phyloP scores from a whole-genome alignment of 2,329 filamentous ascomycete species.

The Aspergillus udagawae region DNA sequence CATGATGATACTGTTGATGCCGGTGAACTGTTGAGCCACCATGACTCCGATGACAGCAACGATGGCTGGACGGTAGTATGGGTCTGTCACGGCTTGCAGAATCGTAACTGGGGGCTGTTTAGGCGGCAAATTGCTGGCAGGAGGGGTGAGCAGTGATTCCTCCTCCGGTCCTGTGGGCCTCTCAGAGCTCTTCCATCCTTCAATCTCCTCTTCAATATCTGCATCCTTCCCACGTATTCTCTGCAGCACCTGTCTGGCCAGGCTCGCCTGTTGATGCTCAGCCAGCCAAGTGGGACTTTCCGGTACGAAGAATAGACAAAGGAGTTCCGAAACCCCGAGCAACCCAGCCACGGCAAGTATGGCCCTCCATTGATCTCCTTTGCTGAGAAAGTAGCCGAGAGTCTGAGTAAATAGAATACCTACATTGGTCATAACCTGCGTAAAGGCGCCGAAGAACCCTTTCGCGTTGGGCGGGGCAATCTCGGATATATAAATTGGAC shows the following conservation, averaged over 20 bases:
- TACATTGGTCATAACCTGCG: conserved; percentile 88
- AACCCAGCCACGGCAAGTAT: conserved; percentile 71
- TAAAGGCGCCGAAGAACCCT: conserved; percentile 76
- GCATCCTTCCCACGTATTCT: conserved; percentile 67
- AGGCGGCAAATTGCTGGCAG: conserved; percentile 62
- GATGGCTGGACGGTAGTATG: conserved; percentile 67
- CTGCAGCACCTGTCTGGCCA: conserved; percentile 66
- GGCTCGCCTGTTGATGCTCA: conserved; percentile 55
- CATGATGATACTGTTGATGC: conserved; percentile 97
- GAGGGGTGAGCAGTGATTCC: conserved; percentile 59
- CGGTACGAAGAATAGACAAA: conserved; percentile 70
- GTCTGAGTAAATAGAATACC: conserved; percentile 82
- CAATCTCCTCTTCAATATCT: conserved; percentile 71
- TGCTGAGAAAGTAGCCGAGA: conserved; percentile 82
- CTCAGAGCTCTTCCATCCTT: conserved; percentile 50
- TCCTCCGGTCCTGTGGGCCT: conserved; percentile 54
- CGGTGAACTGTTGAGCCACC: conserved; percentile 87
- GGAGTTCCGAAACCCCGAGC: conserved; percentile 63
- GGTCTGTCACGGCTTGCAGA: conserved; percentile 59
- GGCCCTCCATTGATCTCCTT: conserved; percentile 73
- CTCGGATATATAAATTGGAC: conserved; percentile 92
- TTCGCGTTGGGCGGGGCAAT: conserved; percentile 70
- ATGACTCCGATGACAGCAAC: conserved; percentile 86
- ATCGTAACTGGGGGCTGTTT: conserved; percentile 66
- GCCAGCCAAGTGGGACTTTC: conserved; percentile 89